Base-by-base conservation (phyloP, 2,329 filamentous ascomycete species). In the Neonectria neomacrospora region DNA sequence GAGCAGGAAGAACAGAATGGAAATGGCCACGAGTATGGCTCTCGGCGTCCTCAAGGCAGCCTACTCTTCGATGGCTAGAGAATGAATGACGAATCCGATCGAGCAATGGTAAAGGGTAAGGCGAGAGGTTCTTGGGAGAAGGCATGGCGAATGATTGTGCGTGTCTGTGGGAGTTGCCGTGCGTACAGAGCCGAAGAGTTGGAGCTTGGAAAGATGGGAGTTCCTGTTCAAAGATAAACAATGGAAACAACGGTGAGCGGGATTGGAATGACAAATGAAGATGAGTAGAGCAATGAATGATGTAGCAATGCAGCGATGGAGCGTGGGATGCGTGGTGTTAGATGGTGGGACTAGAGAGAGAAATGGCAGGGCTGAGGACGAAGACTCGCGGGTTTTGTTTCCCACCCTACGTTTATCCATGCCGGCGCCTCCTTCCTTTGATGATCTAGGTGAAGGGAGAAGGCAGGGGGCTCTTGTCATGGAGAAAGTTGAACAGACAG, bases 241-340 rank as follows among this genome's bases (percentile, higher is more conserved):
- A 32, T 8, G 28, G 6, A 10, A 18, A 20, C n/a, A 34, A 34
- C 6, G 42, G 14, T 41, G 41, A 39, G 52, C 26, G 44, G 32
- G 14, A 39, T 34, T 50, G 32, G n/a, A 30, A 18, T 16, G 14
- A 8, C 0, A 23, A 12, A 18, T 28, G 20, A 51, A 51, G 34
- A 61, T 44, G 28, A 9, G 34, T 53, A 32, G 47, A 22, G 56
- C 14, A 34, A 58, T 37, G 37, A 48, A 45, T 39, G 39, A 30
- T 47, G 28, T 57, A 61, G 39, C 44, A 26, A 47, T 47, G 23
- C 11, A 22, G 47, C 11, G 28, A 48, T 32, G 28, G n/a, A 18
- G 32, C 32, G 26, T 20, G 47, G 23, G 37, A 45, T 61, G 51
- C 23, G 20, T 20, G 32, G 10, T 26, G 52, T n/a, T 44, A 18